Conservation (phyloP, 768 basidiomycete genomes). For the Phylloporus scabripes region DNA sequence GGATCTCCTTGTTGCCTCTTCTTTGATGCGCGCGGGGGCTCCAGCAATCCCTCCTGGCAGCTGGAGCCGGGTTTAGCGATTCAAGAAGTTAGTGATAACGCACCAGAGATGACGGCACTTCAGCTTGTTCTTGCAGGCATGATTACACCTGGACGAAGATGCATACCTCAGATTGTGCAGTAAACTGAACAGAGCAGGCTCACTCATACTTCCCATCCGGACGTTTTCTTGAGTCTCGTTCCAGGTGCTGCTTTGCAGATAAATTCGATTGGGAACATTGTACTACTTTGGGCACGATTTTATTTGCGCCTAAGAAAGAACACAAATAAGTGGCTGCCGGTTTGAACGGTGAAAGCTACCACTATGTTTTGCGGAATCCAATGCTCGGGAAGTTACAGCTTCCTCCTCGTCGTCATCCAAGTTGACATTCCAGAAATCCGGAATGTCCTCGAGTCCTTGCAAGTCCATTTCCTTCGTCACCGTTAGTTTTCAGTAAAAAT, state of each 20-base stretch:
- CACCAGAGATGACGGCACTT: constrained; percentile 74
- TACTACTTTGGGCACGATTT: background rate
- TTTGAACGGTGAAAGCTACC: constrained; percentile 11
- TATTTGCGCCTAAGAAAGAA: constrained; percentile 2
- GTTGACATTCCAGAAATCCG: constrained; percentile 60
- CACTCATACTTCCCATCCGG: constrained; percentile 64
- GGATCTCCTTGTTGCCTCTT: constrained; percentile 25
- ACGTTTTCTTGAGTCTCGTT: constrained; percentile 34
- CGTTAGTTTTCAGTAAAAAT: constrained; percentile 4
- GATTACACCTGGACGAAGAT: constrained; percentile 58
- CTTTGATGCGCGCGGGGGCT: constrained; percentile 41
- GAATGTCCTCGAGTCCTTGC: constrained; percentile 59
- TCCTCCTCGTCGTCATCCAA: constrained; percentile 27
- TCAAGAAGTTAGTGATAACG: constrained; percentile 1
- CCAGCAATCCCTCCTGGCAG: constrained; percentile 64
- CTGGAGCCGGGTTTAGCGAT: constrained; percentile 35
- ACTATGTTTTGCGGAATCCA: constrained; percentile 33
- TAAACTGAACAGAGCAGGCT: constrained; percentile 12
- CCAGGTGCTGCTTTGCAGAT: constrained; percentile 2
- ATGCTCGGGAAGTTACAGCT: constrained; percentile 14
- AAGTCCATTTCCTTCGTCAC: constrained; percentile 55
- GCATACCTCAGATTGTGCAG: background rate
- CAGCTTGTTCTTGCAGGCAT: constrained; percentile 72
- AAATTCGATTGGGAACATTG: constrained; percentile 3
- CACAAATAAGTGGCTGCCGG: background rate